phyloP scores from a whole-genome alignment of 2,329 filamentous ascomycete genomes.

The Fusarium proliferatum region DNA sequence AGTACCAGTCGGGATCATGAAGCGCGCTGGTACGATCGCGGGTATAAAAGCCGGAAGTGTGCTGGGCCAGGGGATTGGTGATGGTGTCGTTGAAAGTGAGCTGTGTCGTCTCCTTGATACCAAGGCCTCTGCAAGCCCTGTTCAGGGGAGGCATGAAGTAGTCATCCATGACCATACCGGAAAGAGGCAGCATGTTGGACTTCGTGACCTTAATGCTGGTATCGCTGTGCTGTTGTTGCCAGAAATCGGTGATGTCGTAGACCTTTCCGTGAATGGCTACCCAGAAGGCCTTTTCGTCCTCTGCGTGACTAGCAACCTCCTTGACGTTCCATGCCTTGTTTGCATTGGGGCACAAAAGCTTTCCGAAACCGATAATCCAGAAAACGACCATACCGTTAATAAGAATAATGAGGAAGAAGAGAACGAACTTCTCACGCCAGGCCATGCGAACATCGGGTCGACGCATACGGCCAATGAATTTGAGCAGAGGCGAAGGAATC shows the following conservation, averaged over 20 bases:
- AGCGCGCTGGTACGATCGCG: slow-evolving; percentile 67
- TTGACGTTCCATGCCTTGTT: slow-evolving; percentile 86
- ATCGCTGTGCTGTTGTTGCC: slow-evolving; percentile 86
- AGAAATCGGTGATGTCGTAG: slow-evolving; percentile 93
- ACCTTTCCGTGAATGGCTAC: slow-evolving; percentile 89
- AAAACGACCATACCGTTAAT: slow-evolving; percentile 87
- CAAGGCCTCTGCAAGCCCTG: slow-evolving; percentile 79
- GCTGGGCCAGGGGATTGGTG: slow-evolving; percentile 63
- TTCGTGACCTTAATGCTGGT: slow-evolving; percentile 68
- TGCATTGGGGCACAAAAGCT: slow-evolving; percentile 87
- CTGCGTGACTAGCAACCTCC: slow-evolving; percentile 79
- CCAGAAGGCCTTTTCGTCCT: slow-evolving; percentile 81
- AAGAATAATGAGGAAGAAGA: slow-evolving; percentile 82
- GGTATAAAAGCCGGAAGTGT: slow-evolving; percentile 75
- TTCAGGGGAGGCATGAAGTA: slow-evolving; percentile 87
- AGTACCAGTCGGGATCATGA: slow-evolving; percentile 79
- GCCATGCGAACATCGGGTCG: slow-evolving; percentile 96
- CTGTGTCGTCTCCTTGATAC: slow-evolving; percentile 64
- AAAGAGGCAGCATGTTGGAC: slow-evolving; percentile 79
- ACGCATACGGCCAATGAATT: slow-evolving; percentile 92
- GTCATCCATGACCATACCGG: slow-evolving; percentile 80
- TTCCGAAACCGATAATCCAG: slow-evolving; percentile 90
- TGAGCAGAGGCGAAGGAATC: slow-evolving; percentile 88
- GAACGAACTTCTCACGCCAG: slow-evolving; percentile 93
- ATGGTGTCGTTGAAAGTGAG: slow-evolving; percentile 75